Percentiles rank a stretch among this genome's conserved stretches.
Conservation (phyloP, 2,329 filamentous ascomycete genomes). For the Fusarium gaditjirri region DNA sequence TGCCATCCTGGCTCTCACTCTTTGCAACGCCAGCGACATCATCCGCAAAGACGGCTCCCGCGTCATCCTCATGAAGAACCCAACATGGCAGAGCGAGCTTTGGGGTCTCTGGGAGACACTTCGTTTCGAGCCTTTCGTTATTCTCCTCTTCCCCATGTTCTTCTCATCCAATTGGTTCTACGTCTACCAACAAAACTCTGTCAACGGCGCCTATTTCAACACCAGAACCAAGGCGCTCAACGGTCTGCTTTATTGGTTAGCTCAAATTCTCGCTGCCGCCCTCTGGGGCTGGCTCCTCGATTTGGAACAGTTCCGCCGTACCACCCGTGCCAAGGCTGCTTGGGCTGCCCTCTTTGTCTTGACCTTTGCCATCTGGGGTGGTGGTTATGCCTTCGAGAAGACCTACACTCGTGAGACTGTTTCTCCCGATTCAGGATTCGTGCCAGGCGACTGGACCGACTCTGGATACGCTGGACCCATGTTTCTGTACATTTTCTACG, state of each 20-base stretch:
- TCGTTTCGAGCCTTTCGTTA: constrained; percentile 72
- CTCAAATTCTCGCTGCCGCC: constrained; percentile 80
- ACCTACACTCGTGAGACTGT: constrained; percentile 38
- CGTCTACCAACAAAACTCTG: constrained; percentile 79
- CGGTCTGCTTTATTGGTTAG: constrained; percentile 74
- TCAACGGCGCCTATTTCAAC: constrained; percentile 78
- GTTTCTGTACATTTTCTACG: constrained; percentile 92
- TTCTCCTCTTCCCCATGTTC: constrained; percentile 84
- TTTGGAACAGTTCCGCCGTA: constrained; percentile 66
- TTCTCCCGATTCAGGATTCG: constrained; percentile 7
- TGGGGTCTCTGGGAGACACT: constrained; percentile 80
- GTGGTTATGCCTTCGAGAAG: constrained; percentile 79
- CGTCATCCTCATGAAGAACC: constrained; percentile 91
- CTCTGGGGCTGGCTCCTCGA: constrained; percentile 80
- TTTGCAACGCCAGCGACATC: constrained; percentile 78
- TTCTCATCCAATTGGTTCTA: constrained; percentile 87
- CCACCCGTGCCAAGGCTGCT: constrained; percentile 72
- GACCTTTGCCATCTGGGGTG: constrained; percentile 85
- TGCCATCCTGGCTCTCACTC: constrained; percentile 73
- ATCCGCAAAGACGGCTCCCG: constrained; percentile 80
- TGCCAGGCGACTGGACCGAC: constrained; percentile 70
- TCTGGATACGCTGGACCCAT: constrained; percentile 78
- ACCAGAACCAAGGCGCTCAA: constrained; percentile 80
- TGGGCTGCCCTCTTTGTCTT: constrained; percentile 71
- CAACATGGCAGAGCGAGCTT: constrained; percentile 84